Conservation (phyloP, 805 yeast genomes). For the Saturnispora hagleri region DNA sequence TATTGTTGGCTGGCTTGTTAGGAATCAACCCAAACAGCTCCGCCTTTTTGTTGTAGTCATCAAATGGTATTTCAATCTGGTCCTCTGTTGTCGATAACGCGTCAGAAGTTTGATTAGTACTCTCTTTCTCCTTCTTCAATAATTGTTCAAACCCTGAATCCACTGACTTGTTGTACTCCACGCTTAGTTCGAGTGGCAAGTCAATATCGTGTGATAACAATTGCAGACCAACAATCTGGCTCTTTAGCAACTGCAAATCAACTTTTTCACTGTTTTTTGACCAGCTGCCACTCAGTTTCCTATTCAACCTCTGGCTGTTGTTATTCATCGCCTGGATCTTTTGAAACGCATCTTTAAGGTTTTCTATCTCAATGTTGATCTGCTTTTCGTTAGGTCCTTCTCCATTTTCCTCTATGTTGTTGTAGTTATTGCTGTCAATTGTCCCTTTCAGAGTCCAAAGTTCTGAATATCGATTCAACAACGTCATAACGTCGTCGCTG, state of each 20-base stretch:
- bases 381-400: not conserved
- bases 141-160: not conserved
- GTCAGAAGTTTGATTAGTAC: not conserved
- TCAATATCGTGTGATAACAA: conserved; percentile 56
- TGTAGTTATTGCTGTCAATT: not conserved
- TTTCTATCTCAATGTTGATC: not conserved
- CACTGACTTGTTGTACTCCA: conserved; percentile 24
- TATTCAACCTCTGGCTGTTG: conserved; percentile 1
- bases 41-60: conserved; percentile 32
- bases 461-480: not conserved
- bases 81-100: not conserved
- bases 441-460: not conserved
- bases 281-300: conserved; percentile 25
- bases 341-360: not conserved
- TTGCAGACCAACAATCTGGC: conserved; percentile 58
- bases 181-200: conserved; percentile 45
- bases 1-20: conserved; percentile 22
- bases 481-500: not conserved
- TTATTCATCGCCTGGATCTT: conserved; percentile 4
- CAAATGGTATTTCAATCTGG: conserved; percentile 15
- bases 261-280: conserved; percentile 24
- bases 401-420: not conserved
- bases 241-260: conserved; percentile 39
- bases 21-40: conserved; percentile 31
- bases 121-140: not conserved